Base-by-base conservation (phyloP, 2,329 filamentous ascomycete species). In the Colletotrichum endophyticum region DNA sequence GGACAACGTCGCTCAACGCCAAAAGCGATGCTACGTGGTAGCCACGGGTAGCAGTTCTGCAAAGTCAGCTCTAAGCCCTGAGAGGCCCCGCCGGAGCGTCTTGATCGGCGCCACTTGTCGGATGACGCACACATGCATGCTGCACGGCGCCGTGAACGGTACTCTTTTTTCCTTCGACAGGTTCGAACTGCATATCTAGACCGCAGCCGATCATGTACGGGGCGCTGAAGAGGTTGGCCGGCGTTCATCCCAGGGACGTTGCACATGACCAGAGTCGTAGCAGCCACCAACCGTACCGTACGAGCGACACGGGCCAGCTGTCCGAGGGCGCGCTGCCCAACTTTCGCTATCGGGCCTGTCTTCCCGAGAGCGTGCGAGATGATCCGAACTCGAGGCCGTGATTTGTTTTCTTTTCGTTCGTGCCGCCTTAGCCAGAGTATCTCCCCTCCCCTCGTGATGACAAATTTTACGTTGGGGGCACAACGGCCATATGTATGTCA, bases 131-230 rank as follows among this genome's bases (percentile, higher is more conserved):
- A 13, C 19, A 13, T 68, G 73, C 39, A 73, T 68, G 30, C 66
- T 73, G 69, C 70, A 76, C 15, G 57, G 32, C 63, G 70, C 70
- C 63, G 73, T 4, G 70, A 73, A 73, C 32, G 63, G 63, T 28
- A 7, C 30, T 13, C 25, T 62, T 12, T 22, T 62, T 62, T 34
- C 28, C 27, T 62, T 30, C 44, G 70, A 36, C 25, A 9, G 25
- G 59, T 62, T 39, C 57, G 16, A 36, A 44, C 39, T 59, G 57
- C 19, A 32, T 32, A 12, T 22, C 27, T 19, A 32, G 30, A n/a
- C 27, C 27, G 16, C 16, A 4, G 22, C 16, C 15, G 27, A 61
- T 61, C 27, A 61, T n/a, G 30, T 32, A n/a, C 9, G n/a, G 57
- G 19, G 9, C 27, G 16, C 57, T 61, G 57, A n/a, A 61, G 25